A percentile compares a stretch with the other conserved stretches of the same genome.
Evolutionary conservation across 2,329 filamentous ascomycete species (phyloP).

Genomic region (Epichloe coenophiala): DNA sequence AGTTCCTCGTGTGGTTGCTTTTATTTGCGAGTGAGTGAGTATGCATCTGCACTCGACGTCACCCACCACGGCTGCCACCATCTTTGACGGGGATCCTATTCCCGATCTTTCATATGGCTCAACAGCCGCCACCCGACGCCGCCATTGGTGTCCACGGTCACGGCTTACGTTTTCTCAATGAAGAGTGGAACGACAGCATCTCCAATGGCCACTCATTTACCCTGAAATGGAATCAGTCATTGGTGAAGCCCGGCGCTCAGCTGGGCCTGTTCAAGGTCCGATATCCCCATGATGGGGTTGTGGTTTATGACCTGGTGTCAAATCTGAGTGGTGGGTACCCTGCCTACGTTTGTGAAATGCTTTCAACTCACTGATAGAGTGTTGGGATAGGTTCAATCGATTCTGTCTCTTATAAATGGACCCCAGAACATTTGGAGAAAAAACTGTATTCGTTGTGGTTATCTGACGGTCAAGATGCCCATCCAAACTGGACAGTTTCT

Average conservation of each 20-base stretch:
- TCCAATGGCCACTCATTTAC: constrained; percentile 17
- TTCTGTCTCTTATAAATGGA: constrained; percentile 15
- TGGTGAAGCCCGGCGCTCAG: constrained; percentile 9
- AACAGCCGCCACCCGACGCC: constrained; percentile 6
- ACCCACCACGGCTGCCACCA: constrained; percentile 1
- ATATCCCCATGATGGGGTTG: constrained; percentile 17
- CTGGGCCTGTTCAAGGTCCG: constrained; percentile 18
- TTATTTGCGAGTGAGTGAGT: not conserved
- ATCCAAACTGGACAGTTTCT: constrained; percentile 17
- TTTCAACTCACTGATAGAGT: constrained; percentile 5
- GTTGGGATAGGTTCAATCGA: constrained; percentile 12
- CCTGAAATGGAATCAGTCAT: constrained; percentile 18
- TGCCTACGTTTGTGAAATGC: not conserved
- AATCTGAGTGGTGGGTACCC: constrained; percentile 18
- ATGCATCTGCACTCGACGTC: constrained; percentile 1
- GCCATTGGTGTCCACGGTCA: constrained; percentile 10
- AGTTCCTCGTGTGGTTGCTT: not conserved
- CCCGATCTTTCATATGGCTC: constrained; percentile 9
- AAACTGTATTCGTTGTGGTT: constrained; percentile 19
- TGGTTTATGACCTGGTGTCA: constrained; percentile 15
- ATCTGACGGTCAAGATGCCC: constrained; percentile 10
- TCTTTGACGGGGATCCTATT: constrained; percentile 1
- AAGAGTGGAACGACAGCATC: constrained; percentile 22
- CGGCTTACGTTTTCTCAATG: constrained; percentile 19
- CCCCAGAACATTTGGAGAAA: constrained; percentile 13